Evolutionary conservation across 176 grass and related monocot species (phyloP).

Genomic region (Eleusine indica): DNA sequence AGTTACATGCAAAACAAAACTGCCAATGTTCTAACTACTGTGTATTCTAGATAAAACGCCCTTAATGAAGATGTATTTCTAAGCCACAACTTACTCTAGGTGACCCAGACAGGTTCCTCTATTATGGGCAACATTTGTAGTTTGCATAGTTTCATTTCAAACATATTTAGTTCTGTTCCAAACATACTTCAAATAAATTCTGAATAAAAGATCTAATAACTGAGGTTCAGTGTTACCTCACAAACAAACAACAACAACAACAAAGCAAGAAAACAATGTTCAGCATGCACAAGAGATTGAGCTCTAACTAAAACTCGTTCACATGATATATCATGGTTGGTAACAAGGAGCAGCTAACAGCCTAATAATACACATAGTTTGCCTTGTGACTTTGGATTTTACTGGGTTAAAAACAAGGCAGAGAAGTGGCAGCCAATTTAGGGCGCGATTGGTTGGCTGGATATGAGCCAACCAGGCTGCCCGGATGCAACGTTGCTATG

Average conservation of each 20-base stretch:
- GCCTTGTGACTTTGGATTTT: background rate
- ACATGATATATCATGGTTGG: no score
- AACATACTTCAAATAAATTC: background rate
- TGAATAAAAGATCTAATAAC: background rate
- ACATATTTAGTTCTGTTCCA: background rate
- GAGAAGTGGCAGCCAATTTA: background rate
- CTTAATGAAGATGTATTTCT: background rate
- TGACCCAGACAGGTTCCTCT: background rate
- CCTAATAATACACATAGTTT: no score
- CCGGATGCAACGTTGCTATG: no score
- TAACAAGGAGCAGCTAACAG: no score
- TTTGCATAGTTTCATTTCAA: background rate
- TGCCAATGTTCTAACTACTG: background rate
- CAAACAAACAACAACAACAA: background rate
- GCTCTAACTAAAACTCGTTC: background rate
- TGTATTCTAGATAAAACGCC: background rate
- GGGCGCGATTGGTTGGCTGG: no score
- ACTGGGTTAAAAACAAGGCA: background rate
- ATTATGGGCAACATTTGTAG: background rate
- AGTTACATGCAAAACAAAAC: background rate
- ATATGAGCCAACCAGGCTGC: no score
- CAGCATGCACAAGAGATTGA: background rate
- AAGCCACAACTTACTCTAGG: background rate
- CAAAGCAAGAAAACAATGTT: background rate
- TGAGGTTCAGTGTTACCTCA: background rate